A percentile compares a stretch with the other conserved stretches of the same genome.
Conservation (phyloP, 164 flowering plant species). For the Tetrastigma voinierianum region DNA sequence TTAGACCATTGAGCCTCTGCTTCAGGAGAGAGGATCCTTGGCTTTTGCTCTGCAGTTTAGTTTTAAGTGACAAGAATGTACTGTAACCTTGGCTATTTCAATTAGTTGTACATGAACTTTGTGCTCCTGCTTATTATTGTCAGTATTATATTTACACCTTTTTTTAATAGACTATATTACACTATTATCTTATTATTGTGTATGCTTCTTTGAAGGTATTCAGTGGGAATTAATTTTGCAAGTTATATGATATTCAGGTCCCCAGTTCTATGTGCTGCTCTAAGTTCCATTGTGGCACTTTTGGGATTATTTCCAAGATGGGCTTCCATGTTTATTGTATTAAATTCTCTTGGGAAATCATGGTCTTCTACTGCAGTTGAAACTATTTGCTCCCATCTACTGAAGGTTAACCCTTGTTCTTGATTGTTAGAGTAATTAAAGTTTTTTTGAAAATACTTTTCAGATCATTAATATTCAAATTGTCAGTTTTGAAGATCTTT, state of each 20-base stretch:
- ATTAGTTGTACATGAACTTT: no score
- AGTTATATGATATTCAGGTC: constrained; percentile 58
- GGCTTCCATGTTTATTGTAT: constrained; percentile 43
- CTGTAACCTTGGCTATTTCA: no score
- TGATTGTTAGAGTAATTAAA: not conserved
- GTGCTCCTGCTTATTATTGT: no score
- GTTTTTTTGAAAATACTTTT: not conserved
- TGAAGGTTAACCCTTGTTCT: constrained; percentile 41
- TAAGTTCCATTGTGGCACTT: constrained; percentile 47
- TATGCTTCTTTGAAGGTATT: not conserved
- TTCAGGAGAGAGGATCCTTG: no score
- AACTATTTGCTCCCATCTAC: constrained; percentile 56
- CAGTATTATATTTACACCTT: no score
- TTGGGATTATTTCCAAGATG: constrained; percentile 58
- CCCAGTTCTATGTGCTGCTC: constrained; percentile 24
- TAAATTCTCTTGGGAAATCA: constrained; percentile 52
- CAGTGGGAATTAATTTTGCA: not conserved
- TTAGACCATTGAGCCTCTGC: no score
- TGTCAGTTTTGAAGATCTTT: not conserved
- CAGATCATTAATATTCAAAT: not conserved
- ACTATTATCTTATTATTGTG: not conserved
- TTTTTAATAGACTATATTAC: no score
- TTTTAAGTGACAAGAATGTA: no score
- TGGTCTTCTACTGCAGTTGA: constrained; percentile 74
- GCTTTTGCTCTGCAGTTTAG: no score